Evolutionary conservation across 768 basidiomycete genomes (phyloP), one percentile per base, ranked within the genome.

Genomic region (Boletus bicolor): DNA sequence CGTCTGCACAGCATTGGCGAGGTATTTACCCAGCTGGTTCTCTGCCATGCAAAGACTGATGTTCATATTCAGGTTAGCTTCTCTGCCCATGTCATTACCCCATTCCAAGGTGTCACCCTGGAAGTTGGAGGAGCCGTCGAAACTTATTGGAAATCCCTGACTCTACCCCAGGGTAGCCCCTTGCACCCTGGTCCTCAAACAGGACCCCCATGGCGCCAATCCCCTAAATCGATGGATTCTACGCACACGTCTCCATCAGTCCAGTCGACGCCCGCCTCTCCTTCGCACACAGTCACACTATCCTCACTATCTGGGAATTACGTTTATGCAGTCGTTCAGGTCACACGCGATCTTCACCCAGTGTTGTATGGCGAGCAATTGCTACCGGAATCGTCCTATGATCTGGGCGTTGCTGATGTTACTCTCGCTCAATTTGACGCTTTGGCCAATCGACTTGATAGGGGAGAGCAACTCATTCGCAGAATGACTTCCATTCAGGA

Each of bases 111-210:
- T 3, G 92, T 93, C 47, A 93, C 93, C 54, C 79, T 98, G 12
- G 92, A 95, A 73, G 89, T 98, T 52, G 95, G 94, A 24, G 96
- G 97, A 26, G 86, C 91, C 49, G 82, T 98, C 30, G 95, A 98
- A 75, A 99, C 96, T 0, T 99, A 99, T 71, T 99, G 97, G 97
- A 98, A 98, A 74, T 95, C 94, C 73, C 15, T 72, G 68, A 60
- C 72, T 60, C 17, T 71, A 47, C 59, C 69, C 9, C 66, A 67
- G 59, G 62, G 68, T 50, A 70, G 44, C 51, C 66, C 47, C 51
- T 66, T 59, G 66, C 63, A 51, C 67, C 68, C 54, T 70, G 64
- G 48, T 67, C 77, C 35, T 60, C 74, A 71, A 60, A 74, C 66
- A 44, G 71, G 69, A 51, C 72, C 76, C 42, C 72, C 70, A 7